Percentiles rank a stretch among this genome's conserved stretches.
These are phyloP conservation scores for Phlebiopsis flavidoalba DNA, from an alignment of 768 basidiomycete genomes.

Conservation along the genomic window DNA sequence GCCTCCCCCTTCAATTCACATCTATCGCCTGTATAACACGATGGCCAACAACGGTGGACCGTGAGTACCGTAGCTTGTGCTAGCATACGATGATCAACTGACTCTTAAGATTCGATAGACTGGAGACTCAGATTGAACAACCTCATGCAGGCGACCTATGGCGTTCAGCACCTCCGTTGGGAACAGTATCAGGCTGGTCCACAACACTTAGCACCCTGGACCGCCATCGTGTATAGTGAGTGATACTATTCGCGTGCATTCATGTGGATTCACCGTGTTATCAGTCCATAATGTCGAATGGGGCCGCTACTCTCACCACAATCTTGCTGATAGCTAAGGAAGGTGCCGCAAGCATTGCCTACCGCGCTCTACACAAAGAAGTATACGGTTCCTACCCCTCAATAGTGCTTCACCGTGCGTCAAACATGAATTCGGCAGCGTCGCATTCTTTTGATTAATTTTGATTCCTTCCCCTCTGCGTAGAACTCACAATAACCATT, in stretches of 20 bases:
- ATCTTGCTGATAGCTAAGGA: conserved; percentile 21
- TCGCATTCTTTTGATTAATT: not conserved
- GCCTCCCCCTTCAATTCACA: not conserved
- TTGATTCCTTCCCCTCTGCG: too few species aligned
- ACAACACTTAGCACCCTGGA: conserved; percentile 23
- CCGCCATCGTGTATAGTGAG: conserved; percentile 25
- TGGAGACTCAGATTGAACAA: conserved; percentile 24
- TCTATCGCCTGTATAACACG: not conserved
- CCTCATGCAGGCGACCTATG: conserved; percentile 15
- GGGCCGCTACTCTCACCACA: conserved; percentile 18
- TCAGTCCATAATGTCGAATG: conserved; percentile 21
- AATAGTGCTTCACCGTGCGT: not conserved
- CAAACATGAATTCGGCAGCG: not conserved
- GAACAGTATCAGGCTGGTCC: conserved; percentile 18
- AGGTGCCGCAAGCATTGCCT: conserved; percentile 20
- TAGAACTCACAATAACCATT: too few species aligned
- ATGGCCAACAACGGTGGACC: not conserved
- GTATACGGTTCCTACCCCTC: conserved; percentile 1
- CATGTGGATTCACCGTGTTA: not conserved
- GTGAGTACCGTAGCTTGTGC: not conserved
- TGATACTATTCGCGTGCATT: not conserved
- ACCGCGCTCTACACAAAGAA: conserved; percentile 1
- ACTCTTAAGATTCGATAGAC: conserved; percentile 7
- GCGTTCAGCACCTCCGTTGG: conserved; percentile 1
- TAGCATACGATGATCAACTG: not conserved